Base-by-base conservation (phyloP, 208 protist genomes). In the Crithidia sp. region DNA sequence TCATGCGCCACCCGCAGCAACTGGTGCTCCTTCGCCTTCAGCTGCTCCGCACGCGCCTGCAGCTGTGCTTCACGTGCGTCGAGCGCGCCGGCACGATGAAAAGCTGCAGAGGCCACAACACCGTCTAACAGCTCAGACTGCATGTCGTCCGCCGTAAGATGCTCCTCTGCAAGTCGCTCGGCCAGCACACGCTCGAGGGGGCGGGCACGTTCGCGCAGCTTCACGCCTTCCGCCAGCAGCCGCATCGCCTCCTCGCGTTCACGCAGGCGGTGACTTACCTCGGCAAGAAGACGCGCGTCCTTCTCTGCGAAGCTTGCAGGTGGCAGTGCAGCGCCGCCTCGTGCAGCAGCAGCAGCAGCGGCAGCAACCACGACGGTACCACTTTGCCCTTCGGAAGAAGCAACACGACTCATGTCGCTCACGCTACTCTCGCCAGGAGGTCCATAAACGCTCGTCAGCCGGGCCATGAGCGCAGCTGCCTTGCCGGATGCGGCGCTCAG, bases 21-120 rank as follows among this genome's bases (percentile, higher is more conserved):
- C 60, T 85, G 77, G 50, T 50, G 28, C 62, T 88, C 83, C 47
- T 88, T 88, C 12, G 40, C 19, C 40, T 77, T 76, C 36, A 88
- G 58, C 67, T 76, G 80, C 13, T 54, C 47, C 0, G 67, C 70
- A 6, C 77, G 64, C n/a, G 66, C 67, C 5, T 82, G 28, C 54
- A 84, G 65, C 55, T 45, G 37, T 19, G 61, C 76, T 62, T 82
- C 83, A 8, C 74, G 70, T 4, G 36, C 6, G 13, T 57, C 61
- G 2, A 84, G 64, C 9, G 52, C 67, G 0, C 40, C 57, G 13
- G 58, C 53, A 7, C 62, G 66, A 9, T 72, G 64, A 14, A 9
- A 16, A 8, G 61, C 37, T 28, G 43, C 47, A 12, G 61, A 0
- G 16, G 13, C 37, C 61, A 65, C 28, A 5, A 54, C 41, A 9